A percentile compares a stretch with the other conserved stretches of the same genome.
These are phyloP conservation scores for Candida ipomoeae DNA, from an alignment of 805 yeast species.

Conservation along the genomic window DNA sequence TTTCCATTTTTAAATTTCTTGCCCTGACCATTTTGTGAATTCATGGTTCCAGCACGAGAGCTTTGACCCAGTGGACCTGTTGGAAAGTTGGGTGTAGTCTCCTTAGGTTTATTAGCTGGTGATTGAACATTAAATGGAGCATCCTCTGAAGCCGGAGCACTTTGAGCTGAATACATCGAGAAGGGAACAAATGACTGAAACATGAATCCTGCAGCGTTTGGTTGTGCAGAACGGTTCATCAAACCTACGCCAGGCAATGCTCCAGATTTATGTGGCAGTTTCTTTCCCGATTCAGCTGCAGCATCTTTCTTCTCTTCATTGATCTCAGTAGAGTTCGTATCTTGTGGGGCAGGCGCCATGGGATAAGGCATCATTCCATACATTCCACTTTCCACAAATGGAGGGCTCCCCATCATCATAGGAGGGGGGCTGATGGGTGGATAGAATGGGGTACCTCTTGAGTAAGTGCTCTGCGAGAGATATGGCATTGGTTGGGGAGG, in stretches of 20 bases:
- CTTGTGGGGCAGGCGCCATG: slow-evolving; percentile 10
- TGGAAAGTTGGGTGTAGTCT: not conserved
- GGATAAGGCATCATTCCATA: slow-evolving; percentile 30
- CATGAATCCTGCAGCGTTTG: slow-evolving; percentile 32
- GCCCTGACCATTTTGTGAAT: slow-evolving; percentile 3
- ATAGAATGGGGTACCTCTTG: slow-evolving; percentile 27
- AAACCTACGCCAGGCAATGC: slow-evolving; percentile 31
- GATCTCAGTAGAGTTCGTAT: slow-evolving; percentile 10
- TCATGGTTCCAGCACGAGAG: slow-evolving; percentile 1
- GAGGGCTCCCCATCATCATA: slow-evolving; percentile 35
- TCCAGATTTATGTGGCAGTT: slow-evolving; percentile 11
- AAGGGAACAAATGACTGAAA: slow-evolving; percentile 51
- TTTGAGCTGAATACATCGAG: slow-evolving; percentile 27
- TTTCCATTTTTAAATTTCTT: slow-evolving; percentile 13
- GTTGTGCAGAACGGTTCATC: slow-evolving; percentile 24
- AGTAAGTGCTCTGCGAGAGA: slow-evolving; percentile 28
- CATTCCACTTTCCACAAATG: slow-evolving; percentile 34
- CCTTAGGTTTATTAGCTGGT: not conserved
- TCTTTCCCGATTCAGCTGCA: slow-evolving; percentile 6
- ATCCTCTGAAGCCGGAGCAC: slow-evolving; percentile 8
- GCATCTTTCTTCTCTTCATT: slow-evolving; percentile 1
- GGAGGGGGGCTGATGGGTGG: slow-evolving; percentile 38
- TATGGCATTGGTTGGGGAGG: slow-evolving; percentile 14
- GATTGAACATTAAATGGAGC: not conserved
- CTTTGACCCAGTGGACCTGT: not conserved